Conservation (phyloP, 805 yeast genomes). For the Peterozyma xylosa region DNA sequence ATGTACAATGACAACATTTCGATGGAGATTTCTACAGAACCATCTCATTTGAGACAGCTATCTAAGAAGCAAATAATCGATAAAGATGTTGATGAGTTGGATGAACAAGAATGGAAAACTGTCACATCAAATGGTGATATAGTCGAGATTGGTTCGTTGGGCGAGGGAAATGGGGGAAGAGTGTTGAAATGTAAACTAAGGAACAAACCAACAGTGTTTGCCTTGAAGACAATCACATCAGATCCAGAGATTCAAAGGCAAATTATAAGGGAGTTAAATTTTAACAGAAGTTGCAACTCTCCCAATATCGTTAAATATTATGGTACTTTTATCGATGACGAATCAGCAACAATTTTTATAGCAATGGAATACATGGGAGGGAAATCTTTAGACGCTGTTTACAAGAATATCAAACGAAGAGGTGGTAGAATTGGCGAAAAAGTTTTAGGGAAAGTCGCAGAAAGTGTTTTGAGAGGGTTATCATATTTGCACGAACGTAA, state of each 20-base stretch:
- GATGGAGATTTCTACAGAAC: neutral
- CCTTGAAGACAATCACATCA: conserved; percentile 67
- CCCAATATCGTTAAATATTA: conserved; percentile 86
- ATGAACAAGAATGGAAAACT: conserved; percentile 69
- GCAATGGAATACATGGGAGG: conserved; percentile 99
- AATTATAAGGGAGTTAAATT: conserved; percentile 83
- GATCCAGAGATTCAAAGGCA: conserved; percentile 86
- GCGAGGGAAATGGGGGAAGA: conserved; percentile 94
- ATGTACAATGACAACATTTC: neutral
- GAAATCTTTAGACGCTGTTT: conserved; percentile 82
- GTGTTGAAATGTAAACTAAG: conserved; percentile 71
- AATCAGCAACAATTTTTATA: conserved; percentile 75
- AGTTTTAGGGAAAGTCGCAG: conserved; percentile 86
- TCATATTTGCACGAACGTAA: conserved; percentile 82
- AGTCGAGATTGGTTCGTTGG: conserved; percentile 61
- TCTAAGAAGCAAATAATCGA: neutral
- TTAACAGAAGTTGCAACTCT: conserved; percentile 74
- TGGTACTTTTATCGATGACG: conserved; percentile 81
- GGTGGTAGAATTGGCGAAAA: conserved; percentile 90
- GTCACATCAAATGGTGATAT: conserved; percentile 55
- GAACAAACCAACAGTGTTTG: conserved; percentile 62
- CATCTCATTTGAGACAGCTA: neutral
- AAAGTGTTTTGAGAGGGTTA: conserved; percentile 75
- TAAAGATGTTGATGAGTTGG: conserved; percentile 42
- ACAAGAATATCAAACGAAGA: conserved; percentile 60